Base-by-base conservation (phyloP, 768 basidiomycete species). In the Candolleomyces eurysporus region DNA sequence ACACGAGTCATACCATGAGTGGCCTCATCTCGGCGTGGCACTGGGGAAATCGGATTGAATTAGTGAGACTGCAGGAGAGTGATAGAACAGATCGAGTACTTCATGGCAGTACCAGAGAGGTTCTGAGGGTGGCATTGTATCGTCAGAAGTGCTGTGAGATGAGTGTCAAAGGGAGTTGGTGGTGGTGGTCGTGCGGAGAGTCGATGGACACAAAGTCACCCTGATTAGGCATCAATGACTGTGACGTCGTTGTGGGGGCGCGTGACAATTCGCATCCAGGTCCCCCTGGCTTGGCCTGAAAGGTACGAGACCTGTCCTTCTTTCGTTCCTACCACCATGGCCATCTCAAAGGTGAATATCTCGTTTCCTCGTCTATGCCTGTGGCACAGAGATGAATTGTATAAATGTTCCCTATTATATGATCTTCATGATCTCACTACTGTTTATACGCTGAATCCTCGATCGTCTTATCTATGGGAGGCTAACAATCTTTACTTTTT, bases 21-120 rank as follows among this genome's bases (percentile, higher is more conserved):
- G 94, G 92, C 57, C 89, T 78, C 92, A 92, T 95, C 75, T 96
- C 92, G 57, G 90, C 86, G 71, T 87, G 82, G 69, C 94, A 96
- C 94, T 95, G 68, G 42, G 17, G 52, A 32, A 48, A 59, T 53
- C 45, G 55, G 39, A 56, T 65, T 56, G 55, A 64, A 65, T 55
- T 21, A 17, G 31, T 31, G 53, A 17, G 57, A 7, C 52, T 32
- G 46, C 13, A 7, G 58, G 9, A 40, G 46, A 19, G 14, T 60
- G 50, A 61, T 48, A 36, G 54, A 58, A 6, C 40, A 26, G 49
- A 14, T 45, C 16, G 70, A 76, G 16, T 48, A 87, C 90, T 76
- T 90, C 78, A 69, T 92, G 89, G 65, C 91, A 92, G 67, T 78
- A 92, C 91, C 91, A 93, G 67, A 91, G 70, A 4, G 89, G 86